These are phyloP conservation scores for Alternaria solani DNA, from an alignment of 2,329 filamentous ascomycete genomes.

Conservation along the genomic window DNA sequence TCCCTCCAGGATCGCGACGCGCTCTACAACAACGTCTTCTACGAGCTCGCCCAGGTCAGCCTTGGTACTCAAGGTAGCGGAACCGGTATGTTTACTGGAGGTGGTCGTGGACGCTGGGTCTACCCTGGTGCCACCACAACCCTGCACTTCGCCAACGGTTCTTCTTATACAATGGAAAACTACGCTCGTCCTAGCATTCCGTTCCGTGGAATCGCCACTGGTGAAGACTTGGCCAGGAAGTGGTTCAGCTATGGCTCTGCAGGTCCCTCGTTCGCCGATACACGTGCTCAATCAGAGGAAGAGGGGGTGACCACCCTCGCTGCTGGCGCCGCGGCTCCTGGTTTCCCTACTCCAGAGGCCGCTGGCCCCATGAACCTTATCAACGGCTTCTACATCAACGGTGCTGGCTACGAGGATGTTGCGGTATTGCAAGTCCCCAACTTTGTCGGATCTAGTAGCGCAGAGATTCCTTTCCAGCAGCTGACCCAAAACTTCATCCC, in stretches of 20 bases:
- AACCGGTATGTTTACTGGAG: conserved; percentile 55
- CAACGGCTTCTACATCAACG: conserved; percentile 57
- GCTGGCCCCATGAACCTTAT: conserved; percentile 52
- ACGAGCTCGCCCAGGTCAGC: conserved; percentile 55
- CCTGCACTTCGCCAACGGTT: conserved; percentile 56
- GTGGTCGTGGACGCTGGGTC: conserved; percentile 54
- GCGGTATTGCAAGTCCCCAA: conserved; percentile 55
- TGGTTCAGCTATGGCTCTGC: conserved; percentile 46
- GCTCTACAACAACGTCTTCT: conserved; percentile 62
- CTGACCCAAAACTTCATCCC: conserved; percentile 54
- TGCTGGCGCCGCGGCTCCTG: conserved; percentile 42
- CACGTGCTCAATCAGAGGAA: conserved; percentile 1
- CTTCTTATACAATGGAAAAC: conserved; percentile 52
- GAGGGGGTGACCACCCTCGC: conserved; percentile 13
- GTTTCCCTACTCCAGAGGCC: conserved; percentile 55
- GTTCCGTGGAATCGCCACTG: conserved; percentile 52
- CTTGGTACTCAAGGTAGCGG: conserved; percentile 52
- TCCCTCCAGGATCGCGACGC: conserved; percentile 65
- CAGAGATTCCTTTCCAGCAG: conserved; percentile 48
- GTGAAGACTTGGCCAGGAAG: conserved; percentile 51
- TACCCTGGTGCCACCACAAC: conserved; percentile 56
- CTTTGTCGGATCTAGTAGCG: conserved; percentile 45
- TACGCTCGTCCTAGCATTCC: conserved; percentile 51
- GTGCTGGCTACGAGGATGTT: conserved; percentile 54
- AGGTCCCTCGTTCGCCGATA: background rate